Conservation (phyloP, 306 rosid species). For the Trifolium subterraneum region DNA sequence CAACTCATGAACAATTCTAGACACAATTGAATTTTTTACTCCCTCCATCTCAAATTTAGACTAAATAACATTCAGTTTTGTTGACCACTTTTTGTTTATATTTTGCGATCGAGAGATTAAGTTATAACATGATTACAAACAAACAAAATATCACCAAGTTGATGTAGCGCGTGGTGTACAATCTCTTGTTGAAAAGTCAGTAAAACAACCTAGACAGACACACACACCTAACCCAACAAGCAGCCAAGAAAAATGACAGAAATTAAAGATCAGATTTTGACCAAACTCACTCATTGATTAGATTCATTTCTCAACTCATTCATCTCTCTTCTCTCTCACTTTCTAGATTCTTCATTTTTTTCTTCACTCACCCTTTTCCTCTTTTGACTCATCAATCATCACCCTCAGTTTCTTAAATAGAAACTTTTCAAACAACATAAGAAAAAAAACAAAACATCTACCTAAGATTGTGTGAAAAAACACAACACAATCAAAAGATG, state of each 20-base stretch:
- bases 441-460: constrained; percentile 15
- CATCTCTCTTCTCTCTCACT: constrained; percentile 34
- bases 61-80: too few relatives aligned
- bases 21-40: too few relatives aligned
- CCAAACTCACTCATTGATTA: background rate
- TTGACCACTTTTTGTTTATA: too few relatives aligned
- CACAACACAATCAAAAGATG: constrained; percentile 16
- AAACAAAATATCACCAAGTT: background rate
- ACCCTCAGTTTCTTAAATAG: background rate
- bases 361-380: constrained; percentile 12
- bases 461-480: background rate
- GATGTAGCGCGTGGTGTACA: constrained; percentile 29
- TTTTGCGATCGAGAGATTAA: too few relatives aligned
- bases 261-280: constrained; percentile 30
- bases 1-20: too few relatives aligned
- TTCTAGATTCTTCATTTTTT: constrained; percentile 1
- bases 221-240: constrained; percentile 37
- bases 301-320: background rate
- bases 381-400: constrained; percentile 32
- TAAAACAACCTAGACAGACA: background rate
- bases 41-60: too few relatives aligned
- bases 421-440: background rate
- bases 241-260: constrained; percentile 35
- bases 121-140: background rate
- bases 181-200: constrained; percentile 18